phyloP scores from a whole-genome alignment of 2,329 filamentous ascomycete species.

The Aspergillus sp. region DNA sequence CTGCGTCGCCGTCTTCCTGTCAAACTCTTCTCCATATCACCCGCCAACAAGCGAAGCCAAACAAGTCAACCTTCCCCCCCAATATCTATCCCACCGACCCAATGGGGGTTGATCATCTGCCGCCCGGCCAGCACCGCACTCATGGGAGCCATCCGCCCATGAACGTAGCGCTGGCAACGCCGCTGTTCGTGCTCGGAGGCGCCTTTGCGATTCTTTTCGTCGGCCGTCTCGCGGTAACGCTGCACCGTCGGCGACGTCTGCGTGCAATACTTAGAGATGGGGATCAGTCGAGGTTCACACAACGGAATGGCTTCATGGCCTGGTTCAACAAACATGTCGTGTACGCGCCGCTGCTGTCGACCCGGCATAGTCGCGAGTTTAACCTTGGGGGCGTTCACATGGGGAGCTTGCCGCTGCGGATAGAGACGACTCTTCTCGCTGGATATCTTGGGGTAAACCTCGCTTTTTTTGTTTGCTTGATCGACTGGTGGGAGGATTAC shows the following conservation, averaged over 20 bases:
- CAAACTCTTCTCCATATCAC: background rate
- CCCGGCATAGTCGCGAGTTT: conserved; percentile 72
- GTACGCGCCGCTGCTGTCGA: conserved; percentile 66
- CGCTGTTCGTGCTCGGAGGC: conserved; percentile 30
- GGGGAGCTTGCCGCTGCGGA: conserved; percentile 71
- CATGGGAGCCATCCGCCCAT: conserved; percentile 27
- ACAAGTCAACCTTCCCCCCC: no score
- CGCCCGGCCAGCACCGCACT: conserved; percentile 24
- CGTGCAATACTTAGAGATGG: conserved; percentile 17
- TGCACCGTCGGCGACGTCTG: conserved; percentile 26
- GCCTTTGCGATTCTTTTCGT: conserved; percentile 25
- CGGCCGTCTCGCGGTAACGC: conserved; percentile 22
- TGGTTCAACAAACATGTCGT: conserved; percentile 42
- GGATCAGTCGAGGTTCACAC: conserved; percentile 23
- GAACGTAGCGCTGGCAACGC: conserved; percentile 33
- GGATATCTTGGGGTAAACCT: conserved; percentile 69
- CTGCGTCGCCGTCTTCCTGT: conserved; percentile 3
- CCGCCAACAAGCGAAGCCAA: conserved; percentile 12
- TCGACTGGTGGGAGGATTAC: conserved; percentile 34
- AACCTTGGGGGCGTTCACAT: conserved; percentile 66
- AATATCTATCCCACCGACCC: no score
- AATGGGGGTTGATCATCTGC: conserved; percentile 34
- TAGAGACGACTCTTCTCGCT: conserved; percentile 68
- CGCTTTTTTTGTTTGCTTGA: conserved; percentile 60
- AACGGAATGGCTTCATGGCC: conserved; percentile 16